A percentile compares a stretch with the other conserved stretches of the same genome.
Evolutionary conservation across 257 asterid species (phyloP).

Genomic region (Ligustrum vulgare): DNA sequence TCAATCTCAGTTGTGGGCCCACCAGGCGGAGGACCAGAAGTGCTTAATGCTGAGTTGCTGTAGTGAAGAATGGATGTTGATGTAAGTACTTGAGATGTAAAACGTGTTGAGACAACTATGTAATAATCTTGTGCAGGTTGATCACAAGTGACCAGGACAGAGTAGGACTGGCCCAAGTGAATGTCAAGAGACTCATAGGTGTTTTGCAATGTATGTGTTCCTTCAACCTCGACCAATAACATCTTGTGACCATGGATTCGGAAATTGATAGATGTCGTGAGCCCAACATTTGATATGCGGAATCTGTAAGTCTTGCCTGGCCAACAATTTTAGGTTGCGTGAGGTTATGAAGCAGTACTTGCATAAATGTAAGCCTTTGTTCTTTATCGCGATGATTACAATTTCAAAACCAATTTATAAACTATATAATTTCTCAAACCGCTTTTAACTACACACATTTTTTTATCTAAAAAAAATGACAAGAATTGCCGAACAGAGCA

Average conservation of each 20-base stretch:
- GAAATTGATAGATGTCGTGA: conserved; percentile 41
- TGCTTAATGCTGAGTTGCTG: conserved; percentile 35
- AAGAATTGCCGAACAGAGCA: no score
- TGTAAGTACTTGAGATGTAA: conserved; percentile 42
- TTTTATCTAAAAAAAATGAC: no score
- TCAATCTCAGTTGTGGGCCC: conserved; percentile 47
- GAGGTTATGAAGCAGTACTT: not conserved
- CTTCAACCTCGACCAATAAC: conserved; percentile 47
- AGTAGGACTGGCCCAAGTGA: conserved; percentile 51
- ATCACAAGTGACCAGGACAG: conserved; percentile 42
- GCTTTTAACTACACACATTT: no score
- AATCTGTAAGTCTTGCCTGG: conserved; percentile 50
- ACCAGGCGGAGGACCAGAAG: conserved; percentile 39
- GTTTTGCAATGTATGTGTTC: conserved; percentile 49
- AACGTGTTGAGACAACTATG: conserved; percentile 42
- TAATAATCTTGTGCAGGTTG: conserved; percentile 43
- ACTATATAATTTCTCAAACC: no score
- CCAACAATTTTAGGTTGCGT: not conserved
- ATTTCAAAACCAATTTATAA: no score
- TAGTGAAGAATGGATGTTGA: conserved; percentile 45
- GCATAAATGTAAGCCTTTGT: not conserved
- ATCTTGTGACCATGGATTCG: conserved; percentile 48
- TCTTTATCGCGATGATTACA: no score
- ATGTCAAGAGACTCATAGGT: conserved; percentile 41
- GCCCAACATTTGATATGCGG: conserved; percentile 50